Conservation (phyloP, 2,329 filamentous ascomycete species). For the Diaporthe nobilis region DNA sequence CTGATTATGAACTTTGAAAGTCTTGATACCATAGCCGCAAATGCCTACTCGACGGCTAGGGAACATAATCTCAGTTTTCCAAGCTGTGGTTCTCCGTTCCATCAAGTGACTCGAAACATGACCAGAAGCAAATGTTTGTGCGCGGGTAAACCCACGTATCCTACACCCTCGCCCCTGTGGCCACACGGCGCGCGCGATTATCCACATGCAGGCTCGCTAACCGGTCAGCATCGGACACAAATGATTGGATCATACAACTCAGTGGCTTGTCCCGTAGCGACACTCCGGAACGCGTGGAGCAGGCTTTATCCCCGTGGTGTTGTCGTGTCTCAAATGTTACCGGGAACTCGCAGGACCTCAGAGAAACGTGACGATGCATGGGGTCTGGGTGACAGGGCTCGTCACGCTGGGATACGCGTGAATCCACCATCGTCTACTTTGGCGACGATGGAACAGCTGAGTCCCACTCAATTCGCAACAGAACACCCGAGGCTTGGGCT, state of each 20-base stretch:
- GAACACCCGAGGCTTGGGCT: constrained; percentile 4
- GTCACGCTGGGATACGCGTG: constrained; percentile 20
- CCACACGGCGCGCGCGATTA: constrained; percentile 17
- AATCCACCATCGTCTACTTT: not conserved
- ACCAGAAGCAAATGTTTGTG: not conserved
- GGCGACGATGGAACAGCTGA: not conserved
- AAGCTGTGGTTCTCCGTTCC: not conserved
- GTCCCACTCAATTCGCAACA: not conserved
- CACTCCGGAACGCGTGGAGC: not conserved
- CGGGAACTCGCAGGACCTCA: constrained; percentile 39
- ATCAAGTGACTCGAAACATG: constrained; percentile 29
- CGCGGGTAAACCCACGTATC: constrained; percentile 8
- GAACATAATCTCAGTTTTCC: not conserved
- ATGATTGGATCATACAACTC: constrained; percentile 32
- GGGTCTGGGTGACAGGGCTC: not conserved
- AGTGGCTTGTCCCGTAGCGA: constrained; percentile 39
- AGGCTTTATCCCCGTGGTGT: constrained; percentile 38
- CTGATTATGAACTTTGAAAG: no score
- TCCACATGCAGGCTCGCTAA: constrained; percentile 39
- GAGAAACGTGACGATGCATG: constrained; percentile 36
- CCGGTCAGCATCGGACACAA: constrained; percentile 24
- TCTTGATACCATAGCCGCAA: no score
- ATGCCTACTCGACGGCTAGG: not conserved
- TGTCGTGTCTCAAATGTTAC: constrained; percentile 26
- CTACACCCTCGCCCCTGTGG: not conserved